Base-by-base conservation (phyloP, 1,284 basidiomycete genomes). In the Bjerkandera adusta region DNA sequence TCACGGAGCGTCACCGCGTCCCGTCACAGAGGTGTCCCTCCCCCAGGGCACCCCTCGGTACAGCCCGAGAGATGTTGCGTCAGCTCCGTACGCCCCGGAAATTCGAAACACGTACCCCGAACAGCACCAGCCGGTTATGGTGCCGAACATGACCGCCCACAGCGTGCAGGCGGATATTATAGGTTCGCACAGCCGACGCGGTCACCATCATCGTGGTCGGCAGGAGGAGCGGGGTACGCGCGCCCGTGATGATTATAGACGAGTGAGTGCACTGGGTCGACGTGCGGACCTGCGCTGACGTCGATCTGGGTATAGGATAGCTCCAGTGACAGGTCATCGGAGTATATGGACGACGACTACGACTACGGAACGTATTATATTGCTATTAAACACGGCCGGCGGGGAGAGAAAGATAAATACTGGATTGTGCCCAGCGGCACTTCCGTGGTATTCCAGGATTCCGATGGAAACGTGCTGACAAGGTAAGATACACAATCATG, bases 381-480 rank as follows among this genome's bases (percentile, higher is more conserved):
- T 50, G 57, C 60, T n/a, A 55, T 61, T 13, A 53, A 58, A 45
- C 54, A 55, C 29, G 65, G 64, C 6, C 53, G 57, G 33, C 49
- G 62, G 43, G 60, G 60, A 18, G 57, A 62, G 50, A 60, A 64
- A 43, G 59, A 64, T 32, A 76, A 76, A 51, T 78, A 78, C 59
- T 87, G 84, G 56, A 76, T 85, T 54, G 72, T 85, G 38, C 83
- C 84, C 25, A 72, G 71, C 12, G 84, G 83, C 20, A 70, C 81
- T 53, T 76, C 79, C 47, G 79, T 86, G 12, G 74, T 88, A 37
- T 85, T 88, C 57, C 72, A 80, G 59, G 85, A 88, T 56, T 77
- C 80, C 53, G 61, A 73, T 33, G 85, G 85, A 20, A 76, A 77
- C 47, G 81, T 85, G 53, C 74, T 87, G 21, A 76, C 76, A 6